Conservation (phyloP, 352 stramenopile genomes). For the Phytophthora crassamura region DNA sequence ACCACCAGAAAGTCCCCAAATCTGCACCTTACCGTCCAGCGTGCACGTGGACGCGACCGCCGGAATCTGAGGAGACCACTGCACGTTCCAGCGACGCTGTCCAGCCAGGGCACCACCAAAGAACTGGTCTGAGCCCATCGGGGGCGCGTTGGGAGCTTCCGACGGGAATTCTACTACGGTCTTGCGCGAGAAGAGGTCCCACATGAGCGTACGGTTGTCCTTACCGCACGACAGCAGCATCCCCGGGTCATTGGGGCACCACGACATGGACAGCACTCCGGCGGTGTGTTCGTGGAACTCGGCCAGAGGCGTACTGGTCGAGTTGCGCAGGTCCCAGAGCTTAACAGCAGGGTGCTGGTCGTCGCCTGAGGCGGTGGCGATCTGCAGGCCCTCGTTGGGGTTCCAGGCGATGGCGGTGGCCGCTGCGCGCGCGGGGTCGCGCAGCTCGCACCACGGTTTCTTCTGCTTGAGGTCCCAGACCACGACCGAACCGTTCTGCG, state of each 20-base stretch:
- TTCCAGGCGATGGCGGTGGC: conserved; percentile 97
- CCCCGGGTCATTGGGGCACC: conserved; percentile 96
- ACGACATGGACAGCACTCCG: conserved; percentile 96
- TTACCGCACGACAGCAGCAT: conserved; percentile 95
- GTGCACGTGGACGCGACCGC: conserved; percentile 96
- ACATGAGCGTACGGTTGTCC: conserved; percentile 98
- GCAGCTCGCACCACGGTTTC: conserved; percentile 98
- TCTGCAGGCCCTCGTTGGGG: conserved; percentile 96
- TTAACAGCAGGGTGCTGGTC: conserved; percentile 96
- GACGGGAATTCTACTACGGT: conserved; percentile 95
- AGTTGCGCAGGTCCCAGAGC: conserved; percentile 98
- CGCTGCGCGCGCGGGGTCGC: conserved; percentile 85
- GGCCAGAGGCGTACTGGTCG: conserved; percentile 95
- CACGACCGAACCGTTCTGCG: conserved; percentile 94
- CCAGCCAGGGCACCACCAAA: conserved; percentile 69
- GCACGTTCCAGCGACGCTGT: conserved; percentile 94
- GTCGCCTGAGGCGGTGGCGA: conserved; percentile 96
- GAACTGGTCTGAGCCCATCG: conserved; percentile 84
- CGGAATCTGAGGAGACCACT: conserved; percentile 96
- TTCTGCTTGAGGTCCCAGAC: conserved; percentile 99
- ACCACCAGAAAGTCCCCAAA: conserved; percentile 86
- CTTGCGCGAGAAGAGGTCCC: conserved; percentile 96
- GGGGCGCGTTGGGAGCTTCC: conserved; percentile 57
- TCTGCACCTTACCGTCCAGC: conserved; percentile 97
- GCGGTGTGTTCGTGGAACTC: conserved; percentile 96